Percentiles rank a stretch among this genome's conserved stretches.
These are phyloP conservation scores for Plasmodium coatneyi DNA, from an alignment of 169 alveolate species.

Conservation along the genomic window DNA sequence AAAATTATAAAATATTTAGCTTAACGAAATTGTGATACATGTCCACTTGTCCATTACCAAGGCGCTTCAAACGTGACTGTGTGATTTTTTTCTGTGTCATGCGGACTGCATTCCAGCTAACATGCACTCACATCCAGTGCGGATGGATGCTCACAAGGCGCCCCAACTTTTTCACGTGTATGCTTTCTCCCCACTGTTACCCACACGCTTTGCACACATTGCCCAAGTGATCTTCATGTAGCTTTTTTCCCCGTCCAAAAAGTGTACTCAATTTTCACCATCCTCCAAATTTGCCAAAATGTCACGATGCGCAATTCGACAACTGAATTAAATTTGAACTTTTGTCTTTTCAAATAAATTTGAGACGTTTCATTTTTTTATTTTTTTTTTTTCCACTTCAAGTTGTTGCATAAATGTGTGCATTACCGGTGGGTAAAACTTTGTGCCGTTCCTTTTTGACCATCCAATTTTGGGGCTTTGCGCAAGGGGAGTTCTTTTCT, in stretches of 20 bases:
- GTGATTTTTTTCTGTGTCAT: background rate
- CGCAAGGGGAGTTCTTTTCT: background rate
- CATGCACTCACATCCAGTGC: background rate
- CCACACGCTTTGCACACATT: background rate
- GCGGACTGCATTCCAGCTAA: background rate
- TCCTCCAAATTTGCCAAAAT: background rate
- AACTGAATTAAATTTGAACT: constrained; percentile 1
- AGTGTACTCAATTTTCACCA: background rate
- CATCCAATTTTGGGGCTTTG: background rate
- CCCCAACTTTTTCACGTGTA: background rate
- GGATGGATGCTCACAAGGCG: background rate
- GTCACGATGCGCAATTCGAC: background rate
- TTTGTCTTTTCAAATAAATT: background rate
- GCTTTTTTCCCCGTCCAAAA: background rate
- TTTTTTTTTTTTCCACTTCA: background rate
- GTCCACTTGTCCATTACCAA: background rate
- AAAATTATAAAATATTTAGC: constrained; percentile 4
- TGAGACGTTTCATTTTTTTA: background rate
- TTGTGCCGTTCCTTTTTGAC: background rate
- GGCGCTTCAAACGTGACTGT: background rate
- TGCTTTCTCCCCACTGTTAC: background rate
- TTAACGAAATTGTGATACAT: background rate
- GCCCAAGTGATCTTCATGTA: background rate
- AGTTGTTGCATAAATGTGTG: background rate
- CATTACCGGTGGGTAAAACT: background rate